Percentiles rank a stretch among this genome's conserved stretches.
Conservation (phyloP, 345 rosid species). For the Combretum micranthum region DNA sequence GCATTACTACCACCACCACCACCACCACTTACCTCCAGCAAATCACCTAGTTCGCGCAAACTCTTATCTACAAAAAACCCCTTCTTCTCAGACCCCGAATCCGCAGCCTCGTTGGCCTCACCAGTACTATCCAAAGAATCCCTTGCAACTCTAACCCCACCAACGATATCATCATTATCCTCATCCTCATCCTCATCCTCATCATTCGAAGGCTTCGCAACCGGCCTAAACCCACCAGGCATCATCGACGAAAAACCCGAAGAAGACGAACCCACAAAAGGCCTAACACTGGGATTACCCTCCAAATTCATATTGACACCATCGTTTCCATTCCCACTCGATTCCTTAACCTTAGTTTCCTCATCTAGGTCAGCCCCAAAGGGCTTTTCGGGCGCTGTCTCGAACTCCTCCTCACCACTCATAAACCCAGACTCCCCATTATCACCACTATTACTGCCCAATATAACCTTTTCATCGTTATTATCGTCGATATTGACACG, state of each 20-base stretch:
- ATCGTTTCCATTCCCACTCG: background rate
- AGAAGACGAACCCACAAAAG: too few relatives aligned
- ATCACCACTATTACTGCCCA: conserved; percentile 16
- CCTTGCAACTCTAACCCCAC: conserved; percentile 12
- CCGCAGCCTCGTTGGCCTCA: conserved; percentile 13
- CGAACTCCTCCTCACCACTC: conserved; percentile 48
- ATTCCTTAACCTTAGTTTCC: background rate
- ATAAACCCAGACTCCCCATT: conserved; percentile 28
- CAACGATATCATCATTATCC: conserved; percentile 9
- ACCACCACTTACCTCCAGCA: conserved; percentile 2
- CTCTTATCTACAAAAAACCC: conserved; percentile 16
- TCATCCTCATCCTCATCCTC: conserved; percentile 21
- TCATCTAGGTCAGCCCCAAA: conserved; percentile 15
- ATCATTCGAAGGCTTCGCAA: conserved; percentile 8
- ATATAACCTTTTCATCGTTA: conserved; percentile 13
- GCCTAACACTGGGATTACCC: too few relatives aligned
- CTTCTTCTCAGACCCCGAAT: conserved; percentile 26
- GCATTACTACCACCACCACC: background rate
- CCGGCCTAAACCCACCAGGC: conserved; percentile 16
- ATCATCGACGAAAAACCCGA: conserved; percentile 8
- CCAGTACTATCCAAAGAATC: conserved; percentile 12
- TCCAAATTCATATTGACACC: too few relatives aligned
- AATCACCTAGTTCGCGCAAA: conserved; percentile 10
- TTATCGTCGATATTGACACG: conserved; percentile 9
- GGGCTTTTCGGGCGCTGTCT: conserved; percentile 21